Percentiles rank a stretch among this genome's conserved stretches.
phyloP scores from a whole-genome alignment of 2,329 filamentous ascomycete genomes.

The Cercospora brassicicola region DNA sequence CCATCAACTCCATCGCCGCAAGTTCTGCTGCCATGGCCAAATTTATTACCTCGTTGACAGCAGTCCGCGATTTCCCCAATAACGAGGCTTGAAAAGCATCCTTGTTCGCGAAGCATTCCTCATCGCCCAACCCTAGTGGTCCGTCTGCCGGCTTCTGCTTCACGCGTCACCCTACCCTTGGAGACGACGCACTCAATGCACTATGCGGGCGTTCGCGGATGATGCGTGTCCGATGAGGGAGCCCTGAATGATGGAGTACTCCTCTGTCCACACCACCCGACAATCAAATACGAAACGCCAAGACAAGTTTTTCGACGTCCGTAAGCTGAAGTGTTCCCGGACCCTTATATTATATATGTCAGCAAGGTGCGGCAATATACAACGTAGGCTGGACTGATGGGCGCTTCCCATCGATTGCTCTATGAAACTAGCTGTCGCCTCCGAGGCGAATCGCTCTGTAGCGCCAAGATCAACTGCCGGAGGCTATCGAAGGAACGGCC shows the following conservation, averaged over 20 bases:
- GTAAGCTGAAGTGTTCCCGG: neutral
- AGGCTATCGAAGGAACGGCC: neutral
- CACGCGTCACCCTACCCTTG: neutral
- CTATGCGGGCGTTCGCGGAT: no score
- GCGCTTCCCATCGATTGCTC: neutral
- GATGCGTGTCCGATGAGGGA: no score
- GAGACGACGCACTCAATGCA: neutral
- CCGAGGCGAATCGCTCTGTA: neutral
- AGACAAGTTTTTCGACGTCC: no score
- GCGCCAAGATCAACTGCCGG: neutral
- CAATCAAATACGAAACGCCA: no score
- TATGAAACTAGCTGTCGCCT: neutral
- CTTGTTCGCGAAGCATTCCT: neutral
- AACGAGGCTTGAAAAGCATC: neutral
- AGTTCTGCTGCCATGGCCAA: neutral
- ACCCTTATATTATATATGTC: neutral
- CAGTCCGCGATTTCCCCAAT: neutral
- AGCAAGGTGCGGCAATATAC: neutral
- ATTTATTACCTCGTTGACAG: neutral
- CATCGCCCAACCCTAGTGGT: neutral
- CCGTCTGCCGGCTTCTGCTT: neutral
- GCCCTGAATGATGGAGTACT: no score
- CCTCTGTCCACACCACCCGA: no score
- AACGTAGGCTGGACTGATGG: neutral
- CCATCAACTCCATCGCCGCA: neutral